Percentiles rank a stretch among this genome's conserved stretches.
These are phyloP conservation scores for Tylopilus plumbeoviolaceoides DNA, from an alignment of 768 basidiomycete genomes.

Conservation along the genomic window DNA sequence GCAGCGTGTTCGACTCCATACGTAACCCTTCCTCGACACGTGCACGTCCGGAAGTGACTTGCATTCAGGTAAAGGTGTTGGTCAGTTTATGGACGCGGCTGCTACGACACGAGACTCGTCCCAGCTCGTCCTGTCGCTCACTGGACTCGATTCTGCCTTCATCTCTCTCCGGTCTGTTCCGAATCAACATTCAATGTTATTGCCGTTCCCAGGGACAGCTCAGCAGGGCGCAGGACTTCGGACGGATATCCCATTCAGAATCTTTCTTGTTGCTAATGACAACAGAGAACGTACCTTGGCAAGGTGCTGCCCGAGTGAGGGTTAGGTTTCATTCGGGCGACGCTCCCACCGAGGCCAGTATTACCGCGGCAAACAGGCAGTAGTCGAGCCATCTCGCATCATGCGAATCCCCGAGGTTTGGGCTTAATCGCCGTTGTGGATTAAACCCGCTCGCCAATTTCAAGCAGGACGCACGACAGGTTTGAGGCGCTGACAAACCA, in stretches of 20 bases:
- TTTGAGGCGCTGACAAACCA: slow-evolving; percentile 7
- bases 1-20: slow-evolving; percentile 22
- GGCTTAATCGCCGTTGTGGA: slow-evolving; percentile 20
- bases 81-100: slow-evolving; percentile 4
- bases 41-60: slow-evolving; percentile 24
- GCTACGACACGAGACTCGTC: slow-evolving; percentile 17
- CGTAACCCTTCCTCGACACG: slow-evolving; percentile 26
- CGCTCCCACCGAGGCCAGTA: slow-evolving; percentile 7
- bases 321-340: slow-evolving; percentile 4
- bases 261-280: slow-evolving; percentile 20
- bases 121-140: slow-evolving; percentile 11
- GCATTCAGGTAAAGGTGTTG: slow-evolving; percentile 12
- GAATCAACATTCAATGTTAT: background rate
- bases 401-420: slow-evolving; percentile 25
- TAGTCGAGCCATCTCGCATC: slow-evolving; percentile 3
- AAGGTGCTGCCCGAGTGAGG: slow-evolving; percentile 3
- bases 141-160: slow-evolving; percentile 3
- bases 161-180: slow-evolving; percentile 11
- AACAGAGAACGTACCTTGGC: slow-evolving; percentile 19
- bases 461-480: slow-evolving; percentile 7
- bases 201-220: background rate
- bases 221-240: slow-evolving; percentile 5
- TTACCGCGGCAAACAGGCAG: slow-evolving; percentile 14
- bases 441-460: slow-evolving; percentile 5
- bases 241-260: slow-evolving; percentile 26